Evolutionary conservation across 352 stramenopile species (phyloP), one percentile per base, ranked within the genome.

Genomic region (Pythium guiyangense): DNA sequence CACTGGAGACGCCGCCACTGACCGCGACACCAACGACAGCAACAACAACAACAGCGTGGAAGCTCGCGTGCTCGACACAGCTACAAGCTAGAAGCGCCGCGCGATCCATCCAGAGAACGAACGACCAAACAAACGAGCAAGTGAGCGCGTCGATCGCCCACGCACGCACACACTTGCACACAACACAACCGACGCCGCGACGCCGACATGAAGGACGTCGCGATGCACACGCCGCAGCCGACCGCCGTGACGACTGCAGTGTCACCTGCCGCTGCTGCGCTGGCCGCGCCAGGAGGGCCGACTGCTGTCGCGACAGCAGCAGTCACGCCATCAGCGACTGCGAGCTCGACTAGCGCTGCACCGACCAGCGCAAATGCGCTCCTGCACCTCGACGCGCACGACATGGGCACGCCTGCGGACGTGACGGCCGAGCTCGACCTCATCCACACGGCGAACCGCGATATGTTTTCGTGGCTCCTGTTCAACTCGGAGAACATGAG

Each of bases 401-500:
- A n/a, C n/a, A n/a, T n/a, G 27, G 66, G 66, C 43, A 57, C 56
- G 17, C 64, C 75, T 31, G 52, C 53, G 11, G 74, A 80, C 27
- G 62, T 73, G 35, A 46, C 58, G 11, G 63, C 69, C 39, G 81
- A 91, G 27, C 80, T 89, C 67, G 81, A 91, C 55, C 64, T 91
- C 11, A 69, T 91, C 51, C 70, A 68, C 53, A 72, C 66, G 52
- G 77, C 78, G 26, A 92, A 88, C 64, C 81, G 81, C 51, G 82
- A 92, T 62, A 88, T 92, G 79, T 90, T 92, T 59, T 90, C 82
- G 52, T 92, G 82, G 82, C 69, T 90, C 55, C 64, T 92, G 25
- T 88, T 90, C 66, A 92, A 90, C 73, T 92, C 82, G 63, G 82
- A 92, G 63, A 86, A 90, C 68, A 89, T 92, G 63, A 73, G 74